These are phyloP conservation scores for Psilocybe subaeruginosa DNA, from an alignment of 768 basidiomycete species.

Conservation along the genomic window DNA sequence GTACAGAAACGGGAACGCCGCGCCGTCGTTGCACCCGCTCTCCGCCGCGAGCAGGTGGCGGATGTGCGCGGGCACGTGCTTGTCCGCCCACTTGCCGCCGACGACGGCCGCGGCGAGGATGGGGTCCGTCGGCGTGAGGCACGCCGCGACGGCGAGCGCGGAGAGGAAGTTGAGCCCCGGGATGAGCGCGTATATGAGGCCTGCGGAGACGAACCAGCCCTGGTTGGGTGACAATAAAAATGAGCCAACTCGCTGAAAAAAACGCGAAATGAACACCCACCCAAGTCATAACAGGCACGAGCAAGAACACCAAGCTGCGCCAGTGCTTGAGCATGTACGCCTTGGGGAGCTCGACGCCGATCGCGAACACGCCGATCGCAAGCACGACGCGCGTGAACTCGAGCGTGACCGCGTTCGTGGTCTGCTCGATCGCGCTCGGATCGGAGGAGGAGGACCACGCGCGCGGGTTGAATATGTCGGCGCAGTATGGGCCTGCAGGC, in stretches of 20 bases:
- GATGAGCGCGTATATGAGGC: slow-evolving; percentile 88
- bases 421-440: slow-evolving; percentile 38
- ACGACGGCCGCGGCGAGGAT: slow-evolving; percentile 91
- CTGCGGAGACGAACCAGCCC: slow-evolving; percentile 96
- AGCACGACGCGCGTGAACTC: slow-evolving; percentile 93
- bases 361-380: slow-evolving; percentile 96
- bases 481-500: slow-evolving; percentile 74
- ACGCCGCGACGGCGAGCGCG: slow-evolving; percentile 87
- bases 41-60: slow-evolving; percentile 71
- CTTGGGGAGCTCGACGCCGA: slow-evolving; percentile 97
- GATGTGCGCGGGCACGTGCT: slow-evolving; percentile 90
- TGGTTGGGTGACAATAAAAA: slow-evolving; percentile 28
- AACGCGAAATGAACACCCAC: slow-evolving; percentile 43
- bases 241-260: background rate
- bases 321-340: slow-evolving; percentile 95
- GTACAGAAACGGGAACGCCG: slow-evolving; percentile 93
- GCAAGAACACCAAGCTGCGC: slow-evolving; percentile 84
- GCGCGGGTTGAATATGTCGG: slow-evolving; percentile 80
- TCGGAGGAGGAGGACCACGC: slow-evolving; percentile 54
- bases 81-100: slow-evolving; percentile 97
- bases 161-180: slow-evolving; percentile 90
- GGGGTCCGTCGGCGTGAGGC: slow-evolving; percentile 93
- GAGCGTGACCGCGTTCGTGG: slow-evolving; percentile 78
- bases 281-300: slow-evolving; percentile 85
- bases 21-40: slow-evolving; percentile 95